Base-by-base conservation (phyloP, 352 stramenopile genomes). In the Phytophthora sojae region DNA sequence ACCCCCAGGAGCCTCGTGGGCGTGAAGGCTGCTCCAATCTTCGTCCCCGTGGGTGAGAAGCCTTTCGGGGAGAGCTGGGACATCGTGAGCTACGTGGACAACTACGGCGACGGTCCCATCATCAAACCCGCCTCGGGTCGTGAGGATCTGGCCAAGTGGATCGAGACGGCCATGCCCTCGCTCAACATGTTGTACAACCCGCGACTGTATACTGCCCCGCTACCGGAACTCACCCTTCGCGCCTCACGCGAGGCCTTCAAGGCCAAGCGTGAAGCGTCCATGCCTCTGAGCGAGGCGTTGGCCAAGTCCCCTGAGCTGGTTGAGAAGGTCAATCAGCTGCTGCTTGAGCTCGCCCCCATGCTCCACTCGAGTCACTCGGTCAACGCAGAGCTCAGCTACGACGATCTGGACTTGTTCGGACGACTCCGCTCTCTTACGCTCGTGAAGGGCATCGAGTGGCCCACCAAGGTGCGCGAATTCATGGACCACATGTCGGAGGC, bases 401-500 rank as follows among this genome's bases (percentile, higher is more conserved):
- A 89, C 73, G 81, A 87, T 58, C 62, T 89, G 44, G 71, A 83
- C 37, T 30, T 88, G 2, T 89, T 89, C 21, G 70, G 71, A 7
- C 69, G 72, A 39, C 57, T 88, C 15, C 82, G 77, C 26, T 61
- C 67, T 2, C 66, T 89, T 25, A 89, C 77, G 42, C 73, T 89
- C 9, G 69, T 89, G 32, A 86, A 89, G 69, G 74, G 57, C 30
- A 52, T 85, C 55, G 47, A 75, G 42, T 89, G 79, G 74, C 79
- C 81, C 4, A n/a, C 67, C 30, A 85, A 83, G 53, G 57, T 89
- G n/a, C 77, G 71, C 26, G 77, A 74, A 14, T 88, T 83, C 70
- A 62, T 87, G 15, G 71, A 83, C 4, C 69, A 80, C 61, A 73
- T 83, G 14, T 78, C 81, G 7, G 60, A 74, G 60, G 57, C 50